Base-by-base conservation (phyloP, 495 filamentous ascomycete species). In the Hypoxylon intermedium region DNA sequence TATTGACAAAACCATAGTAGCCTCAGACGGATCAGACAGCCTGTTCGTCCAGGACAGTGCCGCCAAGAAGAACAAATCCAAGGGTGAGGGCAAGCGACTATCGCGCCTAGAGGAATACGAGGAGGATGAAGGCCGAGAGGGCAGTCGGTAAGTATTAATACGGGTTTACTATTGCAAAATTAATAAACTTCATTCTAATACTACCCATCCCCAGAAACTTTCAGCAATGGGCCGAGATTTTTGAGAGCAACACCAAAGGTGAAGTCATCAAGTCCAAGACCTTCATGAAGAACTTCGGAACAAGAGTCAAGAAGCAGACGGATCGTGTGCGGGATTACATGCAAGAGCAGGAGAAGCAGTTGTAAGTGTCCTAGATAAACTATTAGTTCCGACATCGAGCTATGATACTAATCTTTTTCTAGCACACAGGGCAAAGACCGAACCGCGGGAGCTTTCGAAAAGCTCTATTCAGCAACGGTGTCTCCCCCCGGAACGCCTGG, bases 61-160 rank as follows among this genome's bases (percentile, higher is more conserved):
- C 7, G 13, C 11, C 6, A 42, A 59, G 19, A 45, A 31, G 21
- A 49, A 23, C 5, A 65, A 55, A 11, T 9, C 30, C 18, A 53
- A 58, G 13, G 23, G 44, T 18, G 54, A 56, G 45, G 67, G 60
- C 50, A 70, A 65, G 31, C 53, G 33, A 23, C 42, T 69, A 23
- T 56, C 64, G 5, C 68, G 64, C 41, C 60, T 68, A 2, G 71
- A 74, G 44, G 75, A 76, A 49, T 72, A 74, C 5, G 67, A 73
- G 4, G 70, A 74, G 49, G 75, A 78, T 41, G 63, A 55, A 15
- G 74, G 75, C 5, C 63, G 72, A 23, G 62, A 58, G 24, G 58
- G 67, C 38, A 74, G 67, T 48, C 61, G 67, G 75, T 76, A 28
- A 58, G 68, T 16, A 56, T 5, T 31, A 20, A 20, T 15, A 23